Evolutionary conservation across 176 grass and related monocot genomes (phyloP).

Genomic region (Eragrostis nindensis): DNA sequence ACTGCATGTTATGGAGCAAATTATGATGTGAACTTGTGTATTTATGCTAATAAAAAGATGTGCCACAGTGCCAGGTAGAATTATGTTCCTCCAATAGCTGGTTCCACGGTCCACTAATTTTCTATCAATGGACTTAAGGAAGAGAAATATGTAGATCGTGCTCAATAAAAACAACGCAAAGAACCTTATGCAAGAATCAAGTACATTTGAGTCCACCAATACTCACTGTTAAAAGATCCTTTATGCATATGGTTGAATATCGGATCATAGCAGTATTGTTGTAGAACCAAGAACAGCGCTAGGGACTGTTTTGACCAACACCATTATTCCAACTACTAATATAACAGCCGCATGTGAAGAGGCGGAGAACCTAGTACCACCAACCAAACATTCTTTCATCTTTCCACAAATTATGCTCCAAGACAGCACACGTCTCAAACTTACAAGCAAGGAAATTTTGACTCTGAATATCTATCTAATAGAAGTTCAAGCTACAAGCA

Average conservation of each 20-base stretch:
- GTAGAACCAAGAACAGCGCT: conserved; percentile 31
- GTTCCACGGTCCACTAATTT: conserved; percentile 13
- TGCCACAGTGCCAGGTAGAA: background rate
- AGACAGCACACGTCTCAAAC: background rate
- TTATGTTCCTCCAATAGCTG: conserved; percentile 9
- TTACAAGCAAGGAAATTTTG: background rate
- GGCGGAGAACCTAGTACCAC: background rate
- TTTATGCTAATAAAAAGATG: conserved; percentile 25
- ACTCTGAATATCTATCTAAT: background rate
- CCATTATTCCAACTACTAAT: conserved; percentile 17
- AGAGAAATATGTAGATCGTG: conserved; percentile 23
- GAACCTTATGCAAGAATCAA: conserved; percentile 45
- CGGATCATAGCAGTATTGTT: background rate
- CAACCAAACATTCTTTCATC: background rate
- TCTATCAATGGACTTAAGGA: conserved; percentile 11
- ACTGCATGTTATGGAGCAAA: conserved; percentile 24
- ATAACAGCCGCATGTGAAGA: background rate
- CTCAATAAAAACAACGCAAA: conserved; percentile 39
- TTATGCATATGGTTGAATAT: background rate
- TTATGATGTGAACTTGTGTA: conserved; percentile 33
- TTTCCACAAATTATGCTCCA: conserved; percentile 29
- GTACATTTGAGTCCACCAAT: conserved; percentile 36
- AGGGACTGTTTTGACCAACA: conserved; percentile 14
- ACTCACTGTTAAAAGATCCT: conserved; percentile 29
- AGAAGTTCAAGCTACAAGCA: background rate